These are phyloP conservation scores for Syzygium aromaticum DNA, from an alignment of 345 rosid genomes.

Conservation along the genomic window DNA sequence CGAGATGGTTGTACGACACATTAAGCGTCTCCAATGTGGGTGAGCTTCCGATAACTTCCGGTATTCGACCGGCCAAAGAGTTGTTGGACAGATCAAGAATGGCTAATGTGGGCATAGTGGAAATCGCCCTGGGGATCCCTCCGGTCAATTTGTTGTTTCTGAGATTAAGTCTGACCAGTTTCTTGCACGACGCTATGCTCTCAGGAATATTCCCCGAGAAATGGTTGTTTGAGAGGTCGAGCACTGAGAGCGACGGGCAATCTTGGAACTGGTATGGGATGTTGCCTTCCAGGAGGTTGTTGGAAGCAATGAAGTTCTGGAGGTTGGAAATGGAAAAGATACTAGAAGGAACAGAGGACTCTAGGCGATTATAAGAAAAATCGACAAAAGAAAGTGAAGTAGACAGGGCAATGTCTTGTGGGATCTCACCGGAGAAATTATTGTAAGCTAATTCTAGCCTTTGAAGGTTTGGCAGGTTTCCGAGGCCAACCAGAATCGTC, in stretches of 20 bases:
- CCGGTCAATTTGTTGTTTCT: slow-evolving; percentile 48
- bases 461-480: slow-evolving; percentile 59
- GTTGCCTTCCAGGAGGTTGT: slow-evolving; percentile 54
- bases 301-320: slow-evolving; percentile 66
- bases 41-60: slow-evolving; percentile 48
- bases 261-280: slow-evolving; percentile 73
- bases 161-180: slow-evolving; percentile 64
- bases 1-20: slow-evolving; percentile 65
- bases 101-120: slow-evolving; percentile 65
- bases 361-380: slow-evolving; percentile 54
- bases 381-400: slow-evolving; percentile 77
- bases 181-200: slow-evolving; percentile 67
- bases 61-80: slow-evolving; percentile 60
- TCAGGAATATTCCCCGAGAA: slow-evolving; percentile 56
- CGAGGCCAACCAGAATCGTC: slow-evolving; percentile 51
- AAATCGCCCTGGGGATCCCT: slow-evolving; percentile 46
- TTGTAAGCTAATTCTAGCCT: slow-evolving; percentile 80
- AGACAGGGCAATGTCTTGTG: slow-evolving; percentile 55
- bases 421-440: slow-evolving; percentile 66
- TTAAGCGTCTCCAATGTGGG: slow-evolving; percentile 76
- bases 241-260: slow-evolving; percentile 61
- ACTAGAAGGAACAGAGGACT: slow-evolving; percentile 56
- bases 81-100: slow-evolving; percentile 77
- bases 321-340: slow-evolving; percentile 64
- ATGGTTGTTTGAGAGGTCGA: slow-evolving; percentile 73